These are phyloP conservation scores for Xylaria nigripes DNA, from an alignment of 495 filamentous ascomycete species.

Conservation along the genomic window DNA sequence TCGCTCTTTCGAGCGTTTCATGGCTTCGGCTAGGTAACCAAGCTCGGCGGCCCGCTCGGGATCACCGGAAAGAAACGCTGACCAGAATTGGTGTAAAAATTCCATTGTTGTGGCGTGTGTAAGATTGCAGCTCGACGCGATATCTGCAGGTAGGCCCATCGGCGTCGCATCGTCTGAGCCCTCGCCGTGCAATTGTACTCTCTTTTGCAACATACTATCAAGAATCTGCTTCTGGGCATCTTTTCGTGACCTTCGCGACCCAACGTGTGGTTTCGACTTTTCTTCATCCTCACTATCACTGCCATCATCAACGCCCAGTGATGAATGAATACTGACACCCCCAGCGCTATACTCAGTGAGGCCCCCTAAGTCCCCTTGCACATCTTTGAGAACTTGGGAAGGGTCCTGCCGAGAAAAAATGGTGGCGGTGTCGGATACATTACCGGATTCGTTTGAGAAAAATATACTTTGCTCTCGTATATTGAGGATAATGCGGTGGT, in stretches of 20 bases:
- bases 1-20: conserved; percentile 65
- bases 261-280: conserved; percentile 39
- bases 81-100: conserved; percentile 95
- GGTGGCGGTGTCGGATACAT: conserved; percentile 46
- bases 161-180: conserved; percentile 39
- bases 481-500: conserved; percentile 71
- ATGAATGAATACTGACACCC: conserved; percentile 48
- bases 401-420: conserved; percentile 61
- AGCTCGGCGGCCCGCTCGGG: conserved; percentile 67
- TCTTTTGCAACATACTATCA: conserved; percentile 41
- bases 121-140: conserved; percentile 67
- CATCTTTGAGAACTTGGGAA: conserved; percentile 50
- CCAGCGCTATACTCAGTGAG: conserved; percentile 39
- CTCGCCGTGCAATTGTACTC: conserved; percentile 44
- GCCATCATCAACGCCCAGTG: conserved; percentile 56
- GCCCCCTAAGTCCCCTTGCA: conserved; percentile 53
- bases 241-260: conserved; percentile 47
- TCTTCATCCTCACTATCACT: conserved; percentile 58
- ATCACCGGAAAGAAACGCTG: conserved; percentile 76
- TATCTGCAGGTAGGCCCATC: conserved; percentile 52
- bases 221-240: conserved; percentile 51
- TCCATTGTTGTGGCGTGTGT: conserved; percentile 90
- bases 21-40: conserved; percentile 64
- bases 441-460: conserved; percentile 55
- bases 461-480: conserved; percentile 78